Evolutionary conservation across 2,329 filamentous ascomycete species (phyloP).

Genomic region (Pezicula neosporulosa): DNA sequence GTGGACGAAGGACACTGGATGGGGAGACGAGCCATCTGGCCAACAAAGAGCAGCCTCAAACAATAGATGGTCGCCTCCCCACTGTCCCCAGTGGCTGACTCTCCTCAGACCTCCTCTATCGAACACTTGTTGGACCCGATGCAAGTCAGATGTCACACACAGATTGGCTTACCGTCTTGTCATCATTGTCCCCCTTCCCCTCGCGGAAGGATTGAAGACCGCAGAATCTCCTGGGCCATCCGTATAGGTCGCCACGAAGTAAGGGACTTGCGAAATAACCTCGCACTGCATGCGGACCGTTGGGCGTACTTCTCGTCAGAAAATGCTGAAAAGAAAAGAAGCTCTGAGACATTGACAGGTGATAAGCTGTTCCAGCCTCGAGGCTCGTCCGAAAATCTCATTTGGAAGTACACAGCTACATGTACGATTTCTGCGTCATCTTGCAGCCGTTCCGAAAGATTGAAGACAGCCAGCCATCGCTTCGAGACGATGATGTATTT

Average conservation of each 20-base stretch:
- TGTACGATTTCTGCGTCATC: too few species aligned
- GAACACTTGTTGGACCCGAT: background rate
- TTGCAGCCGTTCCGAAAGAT: too few species aligned
- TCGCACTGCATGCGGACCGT: constrained; percentile 1
- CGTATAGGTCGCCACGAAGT: background rate
- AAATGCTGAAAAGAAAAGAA: background rate
- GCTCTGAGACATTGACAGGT: background rate
- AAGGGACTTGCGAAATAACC: constrained; percentile 3
- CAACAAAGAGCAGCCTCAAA: background rate
- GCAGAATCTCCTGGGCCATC: too few species aligned
- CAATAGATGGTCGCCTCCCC: background rate
- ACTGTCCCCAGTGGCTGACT: background rate
- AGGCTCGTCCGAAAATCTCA: background rate
- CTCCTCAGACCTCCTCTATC: background rate
- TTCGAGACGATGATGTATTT: too few species aligned
- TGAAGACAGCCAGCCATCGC: too few species aligned
- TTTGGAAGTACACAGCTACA: background rate
- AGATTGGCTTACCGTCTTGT: background rate
- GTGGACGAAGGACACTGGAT: background rate
- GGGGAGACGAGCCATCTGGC: background rate
- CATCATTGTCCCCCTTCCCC: background rate
- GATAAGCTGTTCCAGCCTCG: background rate
- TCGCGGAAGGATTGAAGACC: too few species aligned
- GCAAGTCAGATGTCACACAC: too few species aligned
- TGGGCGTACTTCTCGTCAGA: background rate